Evolutionary conservation across 139 green algal genomes (phyloP).

Genomic region (Closterium sp.): DNA sequence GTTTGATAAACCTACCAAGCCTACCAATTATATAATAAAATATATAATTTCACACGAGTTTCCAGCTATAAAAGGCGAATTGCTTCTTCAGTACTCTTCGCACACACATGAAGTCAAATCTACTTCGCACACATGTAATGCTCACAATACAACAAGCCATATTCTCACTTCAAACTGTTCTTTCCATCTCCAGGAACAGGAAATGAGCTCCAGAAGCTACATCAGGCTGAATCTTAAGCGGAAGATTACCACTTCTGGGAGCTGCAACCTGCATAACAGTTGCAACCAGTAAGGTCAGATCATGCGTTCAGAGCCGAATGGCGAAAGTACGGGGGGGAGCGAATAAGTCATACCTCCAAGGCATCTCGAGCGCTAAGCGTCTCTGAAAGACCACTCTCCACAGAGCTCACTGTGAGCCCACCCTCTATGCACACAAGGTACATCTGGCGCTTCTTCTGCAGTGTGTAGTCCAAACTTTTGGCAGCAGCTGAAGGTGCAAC

Average conservation of each 20-base stretch:
- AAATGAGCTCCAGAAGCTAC: constrained; percentile 19
- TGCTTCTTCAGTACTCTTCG: too few species aligned
- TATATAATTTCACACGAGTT: too few species aligned
- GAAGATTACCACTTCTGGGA: not conserved
- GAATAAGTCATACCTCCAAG: constrained; percentile 40
- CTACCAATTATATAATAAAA: too few species aligned
- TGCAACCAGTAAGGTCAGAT: not conserved
- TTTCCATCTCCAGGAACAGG: constrained; percentile 28
- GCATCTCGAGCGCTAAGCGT: constrained; percentile 18
- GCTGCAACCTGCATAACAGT: constrained; percentile 21
- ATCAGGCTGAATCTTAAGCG: constrained; percentile 26
- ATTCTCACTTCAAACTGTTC: not conserved
- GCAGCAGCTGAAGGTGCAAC: not conserved
- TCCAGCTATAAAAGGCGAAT: too few species aligned
- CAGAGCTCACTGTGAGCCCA: constrained; percentile 1
- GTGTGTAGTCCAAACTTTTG: not conserved
- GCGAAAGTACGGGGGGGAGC: not conserved
- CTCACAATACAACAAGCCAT: not conserved
- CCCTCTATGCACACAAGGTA: constrained; percentile 53
- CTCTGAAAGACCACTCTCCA: not conserved
- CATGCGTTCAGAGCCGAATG: not conserved
- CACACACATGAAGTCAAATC: too few species aligned
- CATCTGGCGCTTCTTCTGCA: constrained; percentile 35
- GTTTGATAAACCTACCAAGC: too few species aligned
- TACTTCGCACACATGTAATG: too few species aligned